These are phyloP conservation scores for Tetrapisispora nanseiensis DNA, from an alignment of 805 yeast genomes.

Conservation along the genomic window DNA sequence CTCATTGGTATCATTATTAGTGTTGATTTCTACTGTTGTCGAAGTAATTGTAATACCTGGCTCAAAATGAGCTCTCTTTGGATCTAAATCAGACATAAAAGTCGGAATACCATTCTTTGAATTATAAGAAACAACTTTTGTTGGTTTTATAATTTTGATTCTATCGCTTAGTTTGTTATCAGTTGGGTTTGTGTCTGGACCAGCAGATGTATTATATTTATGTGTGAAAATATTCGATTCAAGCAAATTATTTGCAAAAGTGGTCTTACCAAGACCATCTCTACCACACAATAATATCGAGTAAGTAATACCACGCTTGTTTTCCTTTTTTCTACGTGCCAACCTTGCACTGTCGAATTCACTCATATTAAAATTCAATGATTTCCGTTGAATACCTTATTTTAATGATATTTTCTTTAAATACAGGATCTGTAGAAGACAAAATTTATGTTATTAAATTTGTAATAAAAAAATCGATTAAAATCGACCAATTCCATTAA, in stretches of 20 bases:
- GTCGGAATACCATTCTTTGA: slow-evolving; percentile 53
- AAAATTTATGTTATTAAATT: too few relatives aligned
- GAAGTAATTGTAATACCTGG: slow-evolving; percentile 67
- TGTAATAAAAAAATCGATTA: too few relatives aligned
- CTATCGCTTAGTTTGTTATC: slow-evolving; percentile 12
- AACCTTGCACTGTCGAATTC: slow-evolving; percentile 16
- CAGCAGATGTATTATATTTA: slow-evolving; percentile 36
- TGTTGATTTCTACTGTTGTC: slow-evolving; percentile 26
- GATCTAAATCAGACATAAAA: slow-evolving; percentile 51
- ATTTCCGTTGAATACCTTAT: too few relatives aligned
- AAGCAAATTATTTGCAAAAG: slow-evolving; percentile 59
- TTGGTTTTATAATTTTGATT: slow-evolving; percentile 22
- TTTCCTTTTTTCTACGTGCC: slow-evolving; percentile 50
- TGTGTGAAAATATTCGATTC: slow-evolving; percentile 55
- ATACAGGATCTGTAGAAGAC: too few relatives aligned
- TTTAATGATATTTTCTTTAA: too few relatives aligned
- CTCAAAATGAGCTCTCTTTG: slow-evolving; percentile 49
- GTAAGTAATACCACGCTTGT: slow-evolving; percentile 63
- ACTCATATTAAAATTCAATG: too few relatives aligned
- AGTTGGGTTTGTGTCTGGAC: slow-evolving; percentile 1
- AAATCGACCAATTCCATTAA: too few relatives aligned
- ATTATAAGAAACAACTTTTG: slow-evolving; percentile 42
- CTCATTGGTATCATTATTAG: slow-evolving; percentile 2
- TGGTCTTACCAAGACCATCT: slow-evolving; percentile 69
- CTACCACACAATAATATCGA: slow-evolving; percentile 66